These are phyloP conservation scores for Myxozyma melibiosi DNA, from an alignment of 805 yeast genomes.

Conservation along the genomic window DNA sequence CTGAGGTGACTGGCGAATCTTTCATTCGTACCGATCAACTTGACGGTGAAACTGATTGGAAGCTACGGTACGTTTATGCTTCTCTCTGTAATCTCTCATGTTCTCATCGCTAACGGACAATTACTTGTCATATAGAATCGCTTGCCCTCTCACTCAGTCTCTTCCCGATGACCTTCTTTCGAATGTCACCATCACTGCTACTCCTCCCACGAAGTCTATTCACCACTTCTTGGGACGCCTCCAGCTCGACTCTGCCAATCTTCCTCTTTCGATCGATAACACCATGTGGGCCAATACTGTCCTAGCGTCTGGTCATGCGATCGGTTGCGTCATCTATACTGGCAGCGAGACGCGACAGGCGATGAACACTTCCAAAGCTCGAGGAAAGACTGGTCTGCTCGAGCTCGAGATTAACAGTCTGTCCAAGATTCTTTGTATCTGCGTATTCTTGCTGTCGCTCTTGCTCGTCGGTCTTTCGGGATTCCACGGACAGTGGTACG, in stretches of 20 bases:
- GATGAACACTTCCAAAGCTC: conserved; percentile 84
- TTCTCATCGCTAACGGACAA: not conserved
- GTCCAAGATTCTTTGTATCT: conserved; percentile 83
- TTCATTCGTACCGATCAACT: conserved; percentile 96
- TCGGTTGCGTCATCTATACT: conserved; percentile 86
- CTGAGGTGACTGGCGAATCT: conserved; percentile 79
- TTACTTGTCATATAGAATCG: conserved; percentile 16
- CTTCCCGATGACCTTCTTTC: conserved; percentile 31
- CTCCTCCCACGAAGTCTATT: conserved; percentile 83
- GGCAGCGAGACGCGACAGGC: conserved; percentile 94
- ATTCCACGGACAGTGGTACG: conserved; percentile 74
- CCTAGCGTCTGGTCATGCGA: conserved; percentile 87
- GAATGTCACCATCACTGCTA: conserved; percentile 62
- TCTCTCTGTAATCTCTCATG: not conserved
- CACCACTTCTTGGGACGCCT: conserved; percentile 69
- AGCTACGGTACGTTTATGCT: conserved; percentile 53
- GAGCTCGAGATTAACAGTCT: conserved; percentile 88
- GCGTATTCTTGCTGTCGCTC: conserved; percentile 78
- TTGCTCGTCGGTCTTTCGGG: conserved; percentile 81
- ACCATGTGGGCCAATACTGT: conserved; percentile 99
- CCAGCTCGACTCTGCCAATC: conserved; percentile 60
- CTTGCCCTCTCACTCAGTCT: conserved; percentile 32
- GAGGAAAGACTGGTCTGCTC: conserved; percentile 84
- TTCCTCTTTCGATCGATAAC: conserved; percentile 80
- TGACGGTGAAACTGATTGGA: conserved; percentile 99